Evolutionary conservation across 2,329 filamentous ascomycete species (phyloP), one percentile per base, ranked within the genome.

Genomic region (Aureobasidium uvarum): DNA sequence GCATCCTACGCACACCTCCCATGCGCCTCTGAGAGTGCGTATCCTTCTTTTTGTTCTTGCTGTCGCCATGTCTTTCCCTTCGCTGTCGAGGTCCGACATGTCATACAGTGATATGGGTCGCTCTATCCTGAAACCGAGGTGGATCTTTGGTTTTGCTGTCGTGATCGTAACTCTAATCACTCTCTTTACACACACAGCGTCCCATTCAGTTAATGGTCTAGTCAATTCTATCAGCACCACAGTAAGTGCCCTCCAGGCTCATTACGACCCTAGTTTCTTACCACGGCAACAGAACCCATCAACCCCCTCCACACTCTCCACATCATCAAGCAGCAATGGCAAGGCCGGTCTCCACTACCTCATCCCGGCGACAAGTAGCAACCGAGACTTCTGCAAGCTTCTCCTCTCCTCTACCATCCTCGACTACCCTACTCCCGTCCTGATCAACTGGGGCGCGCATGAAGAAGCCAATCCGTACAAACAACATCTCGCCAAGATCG

Each of bases 401-500:
- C 71, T 86, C 14, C 75, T 85, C 14, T 85, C 84, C 1, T 81
- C 83, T 1, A 84, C 85, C 74, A 78, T 86, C n/a, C 75, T 86
- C 45, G 80, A 83, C 66, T 87, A 86, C 63, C 85, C 85, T 11
- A 81, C 84, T 16, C 83, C 85, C 7, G 85, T 82, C 1, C 71
- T 85, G 36, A 76, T 86, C 67, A 80, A 80, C 54, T 81, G 81
- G 70, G 74, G 70, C 51, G 70, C 69, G 63, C 25, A 69, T 69
- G 71, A 71, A 46, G 68, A 64, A 20, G 62, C 50, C n/a, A 64
- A 76, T 73, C 74, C 77, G 8, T 74, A 77, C 59, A 74, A 80
- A 64, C 76, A 73, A 66, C 78, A 82, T 72, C 74, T 81, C 54
- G 78, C 77, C 48, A 80, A 78, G 64, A 73, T 85, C 18, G 74